Evolutionary conservation across 441 rosid species (phyloP), one percentile per base, ranked within the genome.

Genomic region (Populus hybrid): DNA sequence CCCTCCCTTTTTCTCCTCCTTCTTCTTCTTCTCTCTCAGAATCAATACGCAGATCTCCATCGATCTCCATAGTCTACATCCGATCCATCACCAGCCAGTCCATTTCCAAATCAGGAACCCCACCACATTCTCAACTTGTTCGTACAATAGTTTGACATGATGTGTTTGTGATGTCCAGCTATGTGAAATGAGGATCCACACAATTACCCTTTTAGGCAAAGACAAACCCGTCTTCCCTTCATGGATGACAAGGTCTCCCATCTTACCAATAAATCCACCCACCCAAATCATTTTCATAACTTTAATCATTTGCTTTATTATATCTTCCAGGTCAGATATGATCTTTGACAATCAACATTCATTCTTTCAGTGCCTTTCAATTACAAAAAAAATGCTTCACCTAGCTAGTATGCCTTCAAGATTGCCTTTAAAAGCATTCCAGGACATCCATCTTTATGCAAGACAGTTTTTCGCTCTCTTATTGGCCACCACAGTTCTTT

Each of bases 131-230:
- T 73, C 11, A 4, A 23, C 28, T 21, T 8, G 6, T 21, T 75
- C 82, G 75, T 81, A 75, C 79, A 24, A 79, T 35, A 21, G 23
- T 1, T 70, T 72, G 76, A 67, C 26, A 38, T 38, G 81, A 76
- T 46, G 38, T 53, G 66, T 14, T 5, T 76, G 71, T 83, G 83
- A 78, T 82, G 74, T 83, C 78, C 86, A 86, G 86, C 87, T 83
- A 85, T 73, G 14, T 40, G 78, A 70, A 11, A 2, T 16, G 6
- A 66, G 79, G 80, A 19, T 76, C 78, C 77, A 38, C 82, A 36
- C 50, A 40, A 40, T 82, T 75, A 79, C 87, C 69, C 61, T 80
- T 85, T 82, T 80, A 32, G 86, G 85, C 84, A 79, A 76, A 76
- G 82, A 80, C 84, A 80, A 75, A 24, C 76, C 59, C 66, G 53